Evolutionary conservation across 2,329 filamentous ascomycete genomes (phyloP).

Genomic region (Arthrobotrys megalospora): DNA sequence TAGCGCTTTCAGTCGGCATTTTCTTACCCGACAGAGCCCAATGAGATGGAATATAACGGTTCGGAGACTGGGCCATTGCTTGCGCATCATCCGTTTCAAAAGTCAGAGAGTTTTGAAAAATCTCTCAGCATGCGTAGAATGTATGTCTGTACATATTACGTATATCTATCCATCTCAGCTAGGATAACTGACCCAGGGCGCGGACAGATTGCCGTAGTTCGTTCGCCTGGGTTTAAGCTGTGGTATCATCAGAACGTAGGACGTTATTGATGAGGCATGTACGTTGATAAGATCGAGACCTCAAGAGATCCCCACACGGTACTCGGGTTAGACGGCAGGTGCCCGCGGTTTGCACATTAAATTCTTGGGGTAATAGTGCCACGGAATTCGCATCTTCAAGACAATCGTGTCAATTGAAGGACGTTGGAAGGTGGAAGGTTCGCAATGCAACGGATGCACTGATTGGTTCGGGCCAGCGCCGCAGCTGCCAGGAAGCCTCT

Average conservation of each 20-base stretch:
- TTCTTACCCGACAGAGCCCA: conserved; percentile 34
- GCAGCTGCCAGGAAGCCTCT: not conserved
- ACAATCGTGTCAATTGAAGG: conserved; percentile 12
- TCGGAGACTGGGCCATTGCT: not conserved
- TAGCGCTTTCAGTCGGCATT: conserved; percentile 54
- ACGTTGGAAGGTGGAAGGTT: conserved; percentile 9
- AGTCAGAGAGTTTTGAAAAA: conserved; percentile 3
- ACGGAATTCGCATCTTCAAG: not conserved
- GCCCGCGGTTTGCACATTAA: not conserved
- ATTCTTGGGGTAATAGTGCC: not conserved
- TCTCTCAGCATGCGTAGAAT: conserved; percentile 18
- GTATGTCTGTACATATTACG: conserved; percentile 23
- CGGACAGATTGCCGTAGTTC: not conserved
- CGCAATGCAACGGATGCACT: conserved; percentile 21
- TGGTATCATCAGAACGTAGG: conserved; percentile 9
- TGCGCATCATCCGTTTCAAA: conserved; percentile 20
- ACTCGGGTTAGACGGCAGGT: not conserved
- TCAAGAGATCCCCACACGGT: conserved; percentile 3
- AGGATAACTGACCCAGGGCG: conserved; percentile 9
- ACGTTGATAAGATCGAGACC: conserved; percentile 10
- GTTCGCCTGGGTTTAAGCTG: conserved; percentile 5
- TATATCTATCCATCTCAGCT: conserved; percentile 5
- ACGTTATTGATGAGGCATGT: conserved; percentile 6
- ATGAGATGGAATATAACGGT: conserved; percentile 36
- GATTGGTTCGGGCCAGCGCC: conserved; percentile 23